Conservation (phyloP, 768 basidiomycete species). For the Lactarius pseudohatsudake region DNA sequence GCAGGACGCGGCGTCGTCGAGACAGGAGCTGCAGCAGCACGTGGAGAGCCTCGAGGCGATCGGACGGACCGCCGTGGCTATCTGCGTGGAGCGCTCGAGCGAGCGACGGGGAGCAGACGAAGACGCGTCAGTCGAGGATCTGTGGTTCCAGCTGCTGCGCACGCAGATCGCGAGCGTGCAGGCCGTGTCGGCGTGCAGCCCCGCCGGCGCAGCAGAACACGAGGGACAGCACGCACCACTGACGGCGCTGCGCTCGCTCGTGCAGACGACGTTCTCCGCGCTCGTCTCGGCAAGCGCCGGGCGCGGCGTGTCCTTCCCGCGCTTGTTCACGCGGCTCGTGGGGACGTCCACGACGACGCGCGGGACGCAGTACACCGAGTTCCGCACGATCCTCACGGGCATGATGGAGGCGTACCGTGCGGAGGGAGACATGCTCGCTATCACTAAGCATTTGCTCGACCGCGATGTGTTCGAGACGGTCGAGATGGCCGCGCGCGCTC, state of each 20-base stretch:
- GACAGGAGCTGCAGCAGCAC: slow-evolving; percentile 34
- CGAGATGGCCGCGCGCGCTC: slow-evolving; percentile 56
- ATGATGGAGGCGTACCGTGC: slow-evolving; percentile 95
- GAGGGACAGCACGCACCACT: slow-evolving; percentile 39
- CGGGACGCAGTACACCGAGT: slow-evolving; percentile 80
- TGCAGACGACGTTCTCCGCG: slow-evolving; percentile 81
- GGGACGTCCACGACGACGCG: slow-evolving; percentile 53
- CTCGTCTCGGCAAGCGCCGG: slow-evolving; percentile 81
- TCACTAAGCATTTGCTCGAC: slow-evolving; percentile 78
- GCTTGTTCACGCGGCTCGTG: slow-evolving; percentile 88
- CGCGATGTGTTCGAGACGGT: slow-evolving; percentile 80
- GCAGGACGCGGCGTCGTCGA: slow-evolving; percentile 3
- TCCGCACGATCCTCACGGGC: slow-evolving; percentile 85
- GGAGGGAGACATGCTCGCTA: slow-evolving; percentile 85
- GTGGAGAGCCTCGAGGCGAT: slow-evolving; percentile 58
- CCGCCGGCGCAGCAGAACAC: slow-evolving; percentile 22
- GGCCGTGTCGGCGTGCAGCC: slow-evolving; percentile 50
- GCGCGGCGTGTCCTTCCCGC: slow-evolving; percentile 74
- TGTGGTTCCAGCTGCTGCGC: slow-evolving; percentile 86
- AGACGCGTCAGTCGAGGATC: slow-evolving; percentile 62
- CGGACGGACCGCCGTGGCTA: slow-evolving; percentile 56
- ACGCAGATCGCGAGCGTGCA: slow-evolving; percentile 83
- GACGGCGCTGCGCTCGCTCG: slow-evolving; percentile 62
- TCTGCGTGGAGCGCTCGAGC: slow-evolving; percentile 69
- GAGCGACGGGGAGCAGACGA: slow-evolving; percentile 32